phyloP scores from a whole-genome alignment of 73 alveolate species.

The Paramecium octaurelia region DNA sequence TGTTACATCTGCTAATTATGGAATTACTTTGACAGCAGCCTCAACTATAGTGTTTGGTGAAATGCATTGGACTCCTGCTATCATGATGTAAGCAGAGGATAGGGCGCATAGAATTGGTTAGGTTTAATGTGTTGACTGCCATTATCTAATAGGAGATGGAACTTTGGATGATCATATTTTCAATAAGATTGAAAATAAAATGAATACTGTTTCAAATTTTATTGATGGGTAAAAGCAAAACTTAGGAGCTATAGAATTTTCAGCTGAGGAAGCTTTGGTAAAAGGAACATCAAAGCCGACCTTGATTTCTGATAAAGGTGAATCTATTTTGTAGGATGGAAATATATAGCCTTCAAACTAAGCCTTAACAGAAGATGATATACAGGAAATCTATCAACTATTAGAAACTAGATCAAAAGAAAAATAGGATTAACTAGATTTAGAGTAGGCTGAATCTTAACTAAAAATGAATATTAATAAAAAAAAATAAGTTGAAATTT shows the following conservation, averaged over 20 bases:
- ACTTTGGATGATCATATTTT: conserved; percentile 93
- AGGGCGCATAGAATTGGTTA: conserved; percentile 98
- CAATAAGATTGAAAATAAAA: conserved; percentile 78
- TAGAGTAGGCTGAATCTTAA: neutral
- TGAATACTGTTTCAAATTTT: conserved; percentile 83
- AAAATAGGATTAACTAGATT: neutral
- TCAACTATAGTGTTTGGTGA: conserved; percentile 97
- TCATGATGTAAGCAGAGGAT: conserved; percentile 98
- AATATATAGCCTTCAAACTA: neutral
- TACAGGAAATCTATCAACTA: neutral
- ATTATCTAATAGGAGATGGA: conserved; percentile 91
- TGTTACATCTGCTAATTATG: conserved; percentile 90
- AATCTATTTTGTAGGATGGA: neutral
- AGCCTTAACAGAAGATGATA: neutral
- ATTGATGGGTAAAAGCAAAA: conserved; percentile 76
- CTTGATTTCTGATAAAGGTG: neutral
- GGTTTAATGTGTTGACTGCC: conserved; percentile 88
- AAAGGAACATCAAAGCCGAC: neutral
- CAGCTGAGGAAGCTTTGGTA: neutral
- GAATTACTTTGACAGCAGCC: conserved; percentile 97
- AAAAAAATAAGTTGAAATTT: neutral
- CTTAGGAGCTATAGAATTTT: conserved; percentile 58
- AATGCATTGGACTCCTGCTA: conserved; percentile 88
- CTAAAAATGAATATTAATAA: neutral
- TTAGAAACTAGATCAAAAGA: conserved; percentile 13